Conservation (phyloP, 257 asterid genomes). For the Ocimum tenuiflorum region DNA sequence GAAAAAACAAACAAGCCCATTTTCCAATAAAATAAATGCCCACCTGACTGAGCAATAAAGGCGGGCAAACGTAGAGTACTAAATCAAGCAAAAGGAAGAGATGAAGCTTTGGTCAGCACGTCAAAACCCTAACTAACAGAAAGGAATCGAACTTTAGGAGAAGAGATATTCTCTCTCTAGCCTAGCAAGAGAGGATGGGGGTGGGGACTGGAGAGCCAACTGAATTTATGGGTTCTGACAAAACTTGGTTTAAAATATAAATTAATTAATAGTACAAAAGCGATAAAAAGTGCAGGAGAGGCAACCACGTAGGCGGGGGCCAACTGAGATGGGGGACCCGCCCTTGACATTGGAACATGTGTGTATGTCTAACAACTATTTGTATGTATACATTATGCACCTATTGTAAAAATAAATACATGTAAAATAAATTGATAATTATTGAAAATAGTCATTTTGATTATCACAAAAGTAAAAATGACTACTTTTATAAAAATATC, state of each 20-base stretch:
- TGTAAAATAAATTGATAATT: too few relatives aligned
- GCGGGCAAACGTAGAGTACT: slow-evolving; percentile 15
- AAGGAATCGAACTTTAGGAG: slow-evolving; percentile 26
- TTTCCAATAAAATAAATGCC: slow-evolving; percentile 21
- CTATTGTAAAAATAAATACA: too few relatives aligned
- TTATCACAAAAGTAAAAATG: too few relatives aligned
- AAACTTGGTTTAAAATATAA: slow-evolving; percentile 28
- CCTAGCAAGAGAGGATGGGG: slow-evolving; percentile 15
- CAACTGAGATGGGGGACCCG: slow-evolving; percentile 46
- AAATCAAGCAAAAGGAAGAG: not conserved
- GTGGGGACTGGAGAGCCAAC: not conserved
- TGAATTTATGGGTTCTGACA: slow-evolving; percentile 35
- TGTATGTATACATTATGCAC: too few relatives aligned
- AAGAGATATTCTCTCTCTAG: slow-evolving; percentile 5
- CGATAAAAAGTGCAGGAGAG: slow-evolving; percentile 39
- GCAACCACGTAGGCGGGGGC: slow-evolving; percentile 33
- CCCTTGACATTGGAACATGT: too few relatives aligned
- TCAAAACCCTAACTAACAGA: slow-evolving; percentile 18
- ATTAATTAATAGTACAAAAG: slow-evolving; percentile 2
- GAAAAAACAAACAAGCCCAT: slow-evolving; percentile 6
- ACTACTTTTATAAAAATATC: too few relatives aligned
- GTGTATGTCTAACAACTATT: too few relatives aligned
- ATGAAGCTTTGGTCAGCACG: slow-evolving; percentile 20
- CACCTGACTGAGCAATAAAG: slow-evolving; percentile 33
- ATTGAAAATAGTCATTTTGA: too few relatives aligned